Percentiles rank a stretch among this genome's conserved stretches.
phyloP scores from a whole-genome alignment of 352 stramenopile genomes.

The Globisporangium apiculatum region DNA sequence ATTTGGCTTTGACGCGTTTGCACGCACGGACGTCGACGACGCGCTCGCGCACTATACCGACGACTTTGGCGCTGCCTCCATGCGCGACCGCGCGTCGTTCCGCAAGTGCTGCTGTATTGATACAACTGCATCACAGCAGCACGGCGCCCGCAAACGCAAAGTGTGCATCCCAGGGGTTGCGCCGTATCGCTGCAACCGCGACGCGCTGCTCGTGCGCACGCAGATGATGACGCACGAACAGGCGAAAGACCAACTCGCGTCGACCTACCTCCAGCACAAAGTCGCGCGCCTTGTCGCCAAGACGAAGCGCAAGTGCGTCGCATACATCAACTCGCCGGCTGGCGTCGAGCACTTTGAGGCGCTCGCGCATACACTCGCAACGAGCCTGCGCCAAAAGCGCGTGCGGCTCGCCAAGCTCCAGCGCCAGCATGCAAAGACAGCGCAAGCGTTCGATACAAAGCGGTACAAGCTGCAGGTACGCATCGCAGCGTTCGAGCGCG shows the following conservation, averaged over 20 bases:
- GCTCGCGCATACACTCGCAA: slow-evolving; percentile 21
- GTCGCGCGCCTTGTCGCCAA: slow-evolving; percentile 40
- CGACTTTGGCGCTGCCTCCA: slow-evolving; percentile 33
- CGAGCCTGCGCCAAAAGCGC: slow-evolving; percentile 20
- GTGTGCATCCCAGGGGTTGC: slow-evolving; percentile 34
- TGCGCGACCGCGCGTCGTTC: slow-evolving; percentile 21
- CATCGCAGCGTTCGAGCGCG: slow-evolving; percentile 29
- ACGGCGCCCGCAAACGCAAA: slow-evolving; percentile 23
- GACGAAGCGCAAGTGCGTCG: slow-evolving; percentile 47
- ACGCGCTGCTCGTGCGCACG: slow-evolving; percentile 35
- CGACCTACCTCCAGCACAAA: slow-evolving; percentile 41
- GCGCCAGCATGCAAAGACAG: slow-evolving; percentile 21
- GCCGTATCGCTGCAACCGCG: slow-evolving; percentile 39
- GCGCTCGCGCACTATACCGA: slow-evolving; percentile 50
- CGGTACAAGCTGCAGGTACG: slow-evolving; percentile 26
- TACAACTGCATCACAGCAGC: slow-evolving; percentile 13
- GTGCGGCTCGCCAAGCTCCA: slow-evolving; percentile 38
- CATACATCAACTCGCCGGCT: slow-evolving; percentile 50
- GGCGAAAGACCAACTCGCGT: slow-evolving; percentile 55
- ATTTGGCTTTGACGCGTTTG: slow-evolving; percentile 23
- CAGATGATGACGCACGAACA: slow-evolving; percentile 63
- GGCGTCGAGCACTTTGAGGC: slow-evolving; percentile 49
- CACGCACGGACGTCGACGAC: slow-evolving; percentile 40
- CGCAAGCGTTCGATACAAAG: slow-evolving; percentile 17
- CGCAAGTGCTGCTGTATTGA: slow-evolving; percentile 49